phyloP scores from a whole-genome alignment of 805 yeast species.

The Myxozyma kluyveri region DNA sequence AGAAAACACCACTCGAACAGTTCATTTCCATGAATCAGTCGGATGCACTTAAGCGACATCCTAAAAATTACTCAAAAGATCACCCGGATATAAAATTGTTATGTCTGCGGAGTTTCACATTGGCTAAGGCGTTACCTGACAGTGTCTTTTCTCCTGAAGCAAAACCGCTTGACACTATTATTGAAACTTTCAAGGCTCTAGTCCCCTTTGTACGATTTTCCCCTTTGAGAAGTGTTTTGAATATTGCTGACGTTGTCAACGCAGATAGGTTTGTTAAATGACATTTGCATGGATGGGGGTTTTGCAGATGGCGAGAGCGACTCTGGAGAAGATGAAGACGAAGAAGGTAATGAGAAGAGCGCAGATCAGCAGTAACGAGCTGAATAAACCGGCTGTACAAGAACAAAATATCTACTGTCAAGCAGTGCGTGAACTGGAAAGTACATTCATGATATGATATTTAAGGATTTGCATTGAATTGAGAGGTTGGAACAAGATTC shows the following conservation, averaged over 20 bases:
- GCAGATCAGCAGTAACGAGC: constrained; percentile 2
- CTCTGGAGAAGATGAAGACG: constrained; percentile 5
- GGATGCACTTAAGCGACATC: constrained; percentile 28
- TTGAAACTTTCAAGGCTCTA: constrained; percentile 13
- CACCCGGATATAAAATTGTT: constrained; percentile 27
- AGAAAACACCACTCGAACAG: constrained; percentile 14
- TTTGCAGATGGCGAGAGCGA: constrained; percentile 13
- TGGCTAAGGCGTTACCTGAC: constrained; percentile 11
- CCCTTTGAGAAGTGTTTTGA: too few relatives aligned
- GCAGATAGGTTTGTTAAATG: constrained; percentile 18
- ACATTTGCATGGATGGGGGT: constrained; percentile 13
- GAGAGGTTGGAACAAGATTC: too few relatives aligned
- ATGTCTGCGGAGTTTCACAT: constrained; percentile 25
- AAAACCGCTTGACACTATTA: constrained; percentile 15
- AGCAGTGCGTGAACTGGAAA: too few relatives aligned
- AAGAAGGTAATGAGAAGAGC: not conserved
- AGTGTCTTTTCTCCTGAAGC: constrained; percentile 14
- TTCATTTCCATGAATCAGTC: constrained; percentile 30
- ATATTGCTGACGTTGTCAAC: too few relatives aligned
- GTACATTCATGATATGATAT: too few relatives aligned
- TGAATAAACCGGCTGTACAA: too few relatives aligned
- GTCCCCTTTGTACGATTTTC: constrained; percentile 22
- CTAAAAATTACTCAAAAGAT: constrained; percentile 29
- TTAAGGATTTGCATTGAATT: too few relatives aligned
- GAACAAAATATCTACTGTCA: too few relatives aligned